Percentiles rank a stretch among this genome's conserved stretches.
Conservation (phyloP, 1,284 basidiomycete genomes). For the Chondrostereum purpureum region DNA sequence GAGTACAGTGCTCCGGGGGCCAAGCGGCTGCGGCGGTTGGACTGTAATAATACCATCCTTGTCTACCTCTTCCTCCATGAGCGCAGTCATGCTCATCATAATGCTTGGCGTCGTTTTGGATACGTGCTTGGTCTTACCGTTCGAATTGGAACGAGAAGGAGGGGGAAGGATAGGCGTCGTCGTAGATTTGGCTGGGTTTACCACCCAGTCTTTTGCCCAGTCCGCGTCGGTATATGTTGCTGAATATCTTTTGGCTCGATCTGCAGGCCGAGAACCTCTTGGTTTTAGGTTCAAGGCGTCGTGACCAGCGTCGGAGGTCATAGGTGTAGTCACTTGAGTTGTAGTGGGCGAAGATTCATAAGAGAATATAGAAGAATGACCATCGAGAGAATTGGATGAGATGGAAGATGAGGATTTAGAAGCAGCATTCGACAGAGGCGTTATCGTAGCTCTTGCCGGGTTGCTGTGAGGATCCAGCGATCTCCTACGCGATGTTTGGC, state of each 20-base stretch:
- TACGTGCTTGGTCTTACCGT: constrained; percentile 11
- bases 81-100: constrained; percentile 48
- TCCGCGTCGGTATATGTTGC: constrained; percentile 36
- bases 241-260: constrained; percentile 9
- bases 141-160: constrained; percentile 15
- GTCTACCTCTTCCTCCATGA: constrained; percentile 52
- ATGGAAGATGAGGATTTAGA: constrained; percentile 28
- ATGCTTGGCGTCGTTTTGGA: constrained; percentile 29
- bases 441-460: constrained; percentile 17
- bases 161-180: constrained; percentile 16
- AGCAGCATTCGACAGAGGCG: constrained; percentile 17
- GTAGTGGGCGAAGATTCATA: constrained; percentile 28
- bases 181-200: constrained; percentile 28
- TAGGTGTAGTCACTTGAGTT: constrained; percentile 25
- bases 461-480: constrained; percentile 7
- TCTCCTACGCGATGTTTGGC: constrained; percentile 18
- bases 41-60: constrained; percentile 14
- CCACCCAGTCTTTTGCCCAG: constrained; percentile 62
- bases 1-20: constrained; percentile 21
- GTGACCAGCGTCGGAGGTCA: constrained; percentile 21
- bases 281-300: constrained; percentile 15
- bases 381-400: constrained; percentile 16
- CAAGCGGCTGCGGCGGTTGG: background rate
- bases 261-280: constrained; percentile 9
- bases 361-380: constrained; percentile 22